Conservation (phyloP, 768 basidiomycete genomes). For the Lactarius sanguifluus region DNA sequence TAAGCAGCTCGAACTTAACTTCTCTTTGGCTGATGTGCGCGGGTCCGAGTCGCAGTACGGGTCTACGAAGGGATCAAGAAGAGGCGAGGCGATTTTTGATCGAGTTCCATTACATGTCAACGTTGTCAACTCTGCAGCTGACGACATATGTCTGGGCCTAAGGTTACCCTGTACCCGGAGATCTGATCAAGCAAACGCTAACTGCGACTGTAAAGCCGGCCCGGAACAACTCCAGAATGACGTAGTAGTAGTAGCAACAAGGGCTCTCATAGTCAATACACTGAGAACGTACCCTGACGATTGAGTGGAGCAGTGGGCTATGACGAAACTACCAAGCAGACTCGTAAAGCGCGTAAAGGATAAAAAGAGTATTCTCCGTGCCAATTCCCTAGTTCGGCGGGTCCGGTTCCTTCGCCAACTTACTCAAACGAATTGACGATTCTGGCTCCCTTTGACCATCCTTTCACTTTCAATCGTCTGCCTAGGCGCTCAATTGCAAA, state of each 20-base stretch:
- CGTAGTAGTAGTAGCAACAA: neutral
- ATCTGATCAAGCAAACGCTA: neutral
- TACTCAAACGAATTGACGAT: neutral
- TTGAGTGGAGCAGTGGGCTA: neutral
- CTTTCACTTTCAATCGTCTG: conserved; percentile 5
- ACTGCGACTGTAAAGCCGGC: neutral
- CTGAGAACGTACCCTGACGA: neutral
- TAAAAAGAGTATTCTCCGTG: neutral
- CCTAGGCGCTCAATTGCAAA: neutral
- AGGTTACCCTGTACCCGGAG: neutral
- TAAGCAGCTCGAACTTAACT: neutral
- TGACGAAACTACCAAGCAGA: neutral
- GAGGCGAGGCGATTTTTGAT: neutral
- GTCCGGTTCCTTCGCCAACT: neutral
- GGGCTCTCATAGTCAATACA: neutral
- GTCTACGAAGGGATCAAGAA: neutral
- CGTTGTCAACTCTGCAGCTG: neutral
- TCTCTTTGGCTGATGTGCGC: neutral
- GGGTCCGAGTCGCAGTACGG: neutral
- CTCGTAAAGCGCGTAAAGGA: neutral
- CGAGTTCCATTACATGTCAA: neutral
- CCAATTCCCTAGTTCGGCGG: neutral
- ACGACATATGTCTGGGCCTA: neutral
- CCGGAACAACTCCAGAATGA: conserved; percentile 2
- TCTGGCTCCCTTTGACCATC: neutral